A percentile compares a stretch with the other conserved stretches of the same genome.
Conservation (phyloP, 2,329 filamentous ascomycete genomes). For the Paramyrothecium sp. region DNA sequence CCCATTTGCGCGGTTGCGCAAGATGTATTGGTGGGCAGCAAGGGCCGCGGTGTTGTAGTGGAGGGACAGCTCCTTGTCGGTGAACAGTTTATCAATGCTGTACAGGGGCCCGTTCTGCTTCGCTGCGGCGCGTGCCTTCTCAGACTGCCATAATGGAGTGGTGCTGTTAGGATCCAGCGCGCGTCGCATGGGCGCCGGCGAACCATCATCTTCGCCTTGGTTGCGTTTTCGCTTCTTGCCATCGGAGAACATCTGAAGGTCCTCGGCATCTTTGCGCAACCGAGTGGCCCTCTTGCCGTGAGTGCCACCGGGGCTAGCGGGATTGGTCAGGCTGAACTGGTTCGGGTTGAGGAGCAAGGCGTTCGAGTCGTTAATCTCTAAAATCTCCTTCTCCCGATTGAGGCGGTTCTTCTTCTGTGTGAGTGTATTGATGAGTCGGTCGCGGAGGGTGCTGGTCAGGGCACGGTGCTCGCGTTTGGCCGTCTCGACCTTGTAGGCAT, state of each 20-base stretch:
- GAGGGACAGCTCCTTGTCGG: constrained; percentile 66
- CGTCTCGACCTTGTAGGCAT: constrained; percentile 61
- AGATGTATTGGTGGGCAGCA: constrained; percentile 60
- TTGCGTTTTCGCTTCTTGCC: constrained; percentile 64
- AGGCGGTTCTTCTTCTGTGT: constrained; percentile 64
- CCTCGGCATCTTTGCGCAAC: constrained; percentile 59
- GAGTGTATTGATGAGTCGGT: constrained; percentile 66
- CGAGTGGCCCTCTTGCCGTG: constrained; percentile 64
- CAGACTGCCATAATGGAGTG: constrained; percentile 62
- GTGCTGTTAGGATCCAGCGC: constrained; percentile 55
- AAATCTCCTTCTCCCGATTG: constrained; percentile 64
- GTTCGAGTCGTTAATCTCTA: constrained; percentile 66
- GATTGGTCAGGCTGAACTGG: constrained; percentile 66
- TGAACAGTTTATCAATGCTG: constrained; percentile 69
- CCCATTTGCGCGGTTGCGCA: constrained; percentile 56
- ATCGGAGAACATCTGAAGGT: constrained; percentile 53
- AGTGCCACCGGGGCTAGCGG: constrained; percentile 60
- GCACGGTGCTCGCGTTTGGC: constrained; percentile 61
- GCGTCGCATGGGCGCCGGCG: constrained; percentile 57
- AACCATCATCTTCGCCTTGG: constrained; percentile 59
- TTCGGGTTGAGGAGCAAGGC: constrained; percentile 66
- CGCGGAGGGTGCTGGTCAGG: constrained; percentile 59
- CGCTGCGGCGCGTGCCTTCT: constrained; percentile 51
- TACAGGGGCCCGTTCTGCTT: constrained; percentile 60
- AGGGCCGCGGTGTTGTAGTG: constrained; percentile 63